Conservation (phyloP, 164 flowering plant species). For the Berberis vulgaris region DNA sequence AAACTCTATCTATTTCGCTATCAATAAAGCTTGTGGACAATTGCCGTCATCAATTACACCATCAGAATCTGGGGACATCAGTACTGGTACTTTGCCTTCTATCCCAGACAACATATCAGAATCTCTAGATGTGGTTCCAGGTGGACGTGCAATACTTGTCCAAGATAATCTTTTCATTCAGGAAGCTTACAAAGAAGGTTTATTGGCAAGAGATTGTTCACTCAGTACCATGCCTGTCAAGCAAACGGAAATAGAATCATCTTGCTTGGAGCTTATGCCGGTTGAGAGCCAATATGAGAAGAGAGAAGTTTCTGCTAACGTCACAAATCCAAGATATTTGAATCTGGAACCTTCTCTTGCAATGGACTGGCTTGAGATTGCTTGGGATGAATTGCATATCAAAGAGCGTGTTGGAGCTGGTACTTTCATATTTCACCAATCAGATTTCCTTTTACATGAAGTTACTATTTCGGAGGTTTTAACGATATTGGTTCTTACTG, state of each 20-base stretch:
- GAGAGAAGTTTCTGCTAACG: constrained; percentile 16
- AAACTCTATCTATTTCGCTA: constrained; percentile 6
- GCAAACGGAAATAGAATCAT: constrained; percentile 20
- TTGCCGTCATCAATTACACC: constrained; percentile 18
- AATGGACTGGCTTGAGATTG: constrained; percentile 93
- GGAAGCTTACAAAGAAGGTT: constrained; percentile 21
- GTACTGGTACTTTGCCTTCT: constrained; percentile 13
- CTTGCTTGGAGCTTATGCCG: constrained; percentile 7
- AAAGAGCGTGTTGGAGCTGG: constrained; percentile 97
- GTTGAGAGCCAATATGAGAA: constrained; percentile 22
- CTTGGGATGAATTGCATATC: constrained; percentile 89
- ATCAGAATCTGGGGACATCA: constrained; percentile 13
- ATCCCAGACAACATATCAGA: constrained; percentile 18
- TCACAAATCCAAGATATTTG: constrained; percentile 49
- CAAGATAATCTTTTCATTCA: constrained; percentile 15
- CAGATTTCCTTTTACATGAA: too few relatives aligned
- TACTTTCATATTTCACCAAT: constrained; percentile 16
- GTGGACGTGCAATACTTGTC: constrained; percentile 18
- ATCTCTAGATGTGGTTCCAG: constrained; percentile 16
- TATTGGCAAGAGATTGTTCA: constrained; percentile 21
- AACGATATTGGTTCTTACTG: not conserved
- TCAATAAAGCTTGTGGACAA: constrained; percentile 13
- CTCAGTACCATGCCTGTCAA: constrained; percentile 9
- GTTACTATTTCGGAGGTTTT: not conserved
- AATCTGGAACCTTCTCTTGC: constrained; percentile 93